These are phyloP conservation scores for Onygenales sp. DNA, from an alignment of 2,329 filamentous ascomycete species.

Conservation along the genomic window DNA sequence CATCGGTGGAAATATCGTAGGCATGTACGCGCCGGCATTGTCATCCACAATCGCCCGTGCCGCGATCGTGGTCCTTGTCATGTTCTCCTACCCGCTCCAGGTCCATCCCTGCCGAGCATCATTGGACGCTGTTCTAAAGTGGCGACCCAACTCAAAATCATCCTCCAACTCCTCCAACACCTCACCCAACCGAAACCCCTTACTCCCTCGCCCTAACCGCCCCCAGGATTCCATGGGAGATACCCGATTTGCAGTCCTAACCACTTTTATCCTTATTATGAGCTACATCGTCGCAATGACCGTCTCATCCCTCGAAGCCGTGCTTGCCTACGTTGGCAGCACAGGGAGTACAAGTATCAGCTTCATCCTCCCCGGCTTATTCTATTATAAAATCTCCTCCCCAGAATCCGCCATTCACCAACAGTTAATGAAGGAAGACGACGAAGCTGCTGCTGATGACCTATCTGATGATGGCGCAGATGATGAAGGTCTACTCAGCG, in stretches of 20 bases:
- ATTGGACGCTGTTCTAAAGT: constrained; percentile 85
- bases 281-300: constrained; percentile 86
- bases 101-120: constrained; percentile 95
- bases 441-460: constrained; percentile 48
- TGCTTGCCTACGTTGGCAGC: constrained; percentile 88
- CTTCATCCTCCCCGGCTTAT: constrained; percentile 90
- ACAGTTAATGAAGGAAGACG: constrained; percentile 79
- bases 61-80: constrained; percentile 90
- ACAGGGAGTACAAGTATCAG: constrained; percentile 93
- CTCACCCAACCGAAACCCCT: constrained; percentile 35
- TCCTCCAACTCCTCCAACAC: constrained; percentile 28
- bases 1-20: constrained; percentile 84
- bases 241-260: constrained; percentile 78
- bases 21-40: constrained; percentile 72
- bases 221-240: constrained; percentile 60
- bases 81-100: constrained; percentile 92
- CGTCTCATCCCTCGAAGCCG: constrained; percentile 78
- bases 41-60: constrained; percentile 87
- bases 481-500: constrained; percentile 25
- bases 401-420: constrained; percentile 83
- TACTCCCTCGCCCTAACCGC: constrained; percentile 24
- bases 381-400: constrained; percentile 96
- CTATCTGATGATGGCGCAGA: constrained; percentile 19
- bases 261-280: constrained; percentile 71
- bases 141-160: constrained; percentile 53